phyloP scores from a whole-genome alignment of 2,329 filamentous ascomycete genomes.

The Didymella lethalis region DNA sequence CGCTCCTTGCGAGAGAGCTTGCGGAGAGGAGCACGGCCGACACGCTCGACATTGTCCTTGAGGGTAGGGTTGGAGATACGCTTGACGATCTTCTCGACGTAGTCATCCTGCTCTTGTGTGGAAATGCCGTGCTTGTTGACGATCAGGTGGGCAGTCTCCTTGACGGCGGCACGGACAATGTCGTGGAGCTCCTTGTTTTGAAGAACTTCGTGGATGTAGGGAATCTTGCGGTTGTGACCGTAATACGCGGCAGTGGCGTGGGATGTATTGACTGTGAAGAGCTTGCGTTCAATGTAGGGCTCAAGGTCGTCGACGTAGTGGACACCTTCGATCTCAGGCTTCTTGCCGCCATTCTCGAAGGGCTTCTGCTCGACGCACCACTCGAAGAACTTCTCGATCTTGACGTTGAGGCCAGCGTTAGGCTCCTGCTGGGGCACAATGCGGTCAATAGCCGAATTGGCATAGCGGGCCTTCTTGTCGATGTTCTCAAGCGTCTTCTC shows the following conservation, averaged over 20 bases:
- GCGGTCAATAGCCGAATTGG: slow-evolving; percentile 97
- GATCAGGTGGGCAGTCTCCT: slow-evolving; percentile 87
- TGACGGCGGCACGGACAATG: slow-evolving; percentile 79
- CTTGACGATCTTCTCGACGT: slow-evolving; percentile 89
- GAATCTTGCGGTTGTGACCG: slow-evolving; percentile 84
- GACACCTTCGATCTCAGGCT: slow-evolving; percentile 82
- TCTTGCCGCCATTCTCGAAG: slow-evolving; percentile 71
- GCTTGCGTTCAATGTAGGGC: slow-evolving; percentile 98
- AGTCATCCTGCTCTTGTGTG: slow-evolving; percentile 77
- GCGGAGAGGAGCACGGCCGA: slow-evolving; percentile 90
- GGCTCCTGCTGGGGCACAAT: slow-evolving; percentile 92
- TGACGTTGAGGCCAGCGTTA: slow-evolving; percentile 84
- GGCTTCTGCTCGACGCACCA: slow-evolving; percentile 94
- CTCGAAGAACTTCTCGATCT: slow-evolving; percentile 98
- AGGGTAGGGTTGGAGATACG: slow-evolving; percentile 94
- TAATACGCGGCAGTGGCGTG: slow-evolving; percentile 97
- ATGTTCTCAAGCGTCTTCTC: slow-evolving; percentile 72
- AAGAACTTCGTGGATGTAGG: slow-evolving; percentile 88
- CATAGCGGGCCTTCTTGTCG: slow-evolving; percentile 80
- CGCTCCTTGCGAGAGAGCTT: slow-evolving; percentile 96
- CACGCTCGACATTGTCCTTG: slow-evolving; percentile 92
- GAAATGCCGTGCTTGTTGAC: slow-evolving; percentile 84
- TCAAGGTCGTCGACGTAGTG: slow-evolving; percentile 91
- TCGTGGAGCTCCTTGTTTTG: slow-evolving; percentile 79
- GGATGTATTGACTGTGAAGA: slow-evolving; percentile 98